phyloP scores from a whole-genome alignment of 164 flowering plant species.

The Vitis riparia region DNA sequence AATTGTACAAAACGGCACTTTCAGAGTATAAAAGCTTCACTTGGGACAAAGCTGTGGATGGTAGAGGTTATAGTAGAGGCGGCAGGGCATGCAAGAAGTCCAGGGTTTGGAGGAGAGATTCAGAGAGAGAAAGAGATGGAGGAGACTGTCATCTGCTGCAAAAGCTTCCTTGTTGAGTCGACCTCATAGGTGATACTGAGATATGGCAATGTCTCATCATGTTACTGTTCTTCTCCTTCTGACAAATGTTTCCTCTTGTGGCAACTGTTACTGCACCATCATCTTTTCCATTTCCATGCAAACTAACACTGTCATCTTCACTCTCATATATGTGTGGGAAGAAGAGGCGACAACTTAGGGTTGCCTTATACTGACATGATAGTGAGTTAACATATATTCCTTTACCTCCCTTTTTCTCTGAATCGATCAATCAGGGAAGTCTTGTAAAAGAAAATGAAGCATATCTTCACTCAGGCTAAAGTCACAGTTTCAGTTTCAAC shows the following conservation, averaged over 20 bases:
- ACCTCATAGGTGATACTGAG: neutral
- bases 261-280: neutral
- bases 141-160: neutral
- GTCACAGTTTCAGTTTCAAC: neutral
- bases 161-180: neutral
- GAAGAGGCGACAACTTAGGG: conserved; percentile 11
- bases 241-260: conserved; percentile 3
- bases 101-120: too few species aligned
- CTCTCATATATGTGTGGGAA: neutral
- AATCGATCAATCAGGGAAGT: neutral
- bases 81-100: too few species aligned
- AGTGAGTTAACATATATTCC: neutral
- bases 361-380: conserved; percentile 19
- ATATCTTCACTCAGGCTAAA: too few species aligned
- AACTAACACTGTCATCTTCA: conserved; percentile 9
- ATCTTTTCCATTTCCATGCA: conserved; percentile 12
- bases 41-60: too few species aligned
- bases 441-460: neutral
- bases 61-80: too few species aligned
- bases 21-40: too few species aligned
- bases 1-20: too few species aligned
- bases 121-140: neutral
- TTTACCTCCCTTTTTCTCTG: conserved; percentile 3
- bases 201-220: conserved; percentile 16
- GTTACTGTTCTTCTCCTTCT: conserved; percentile 1